phyloP scores from a whole-genome alignment of 805 yeast genomes.

The Ogataea wickerhamii region DNA sequence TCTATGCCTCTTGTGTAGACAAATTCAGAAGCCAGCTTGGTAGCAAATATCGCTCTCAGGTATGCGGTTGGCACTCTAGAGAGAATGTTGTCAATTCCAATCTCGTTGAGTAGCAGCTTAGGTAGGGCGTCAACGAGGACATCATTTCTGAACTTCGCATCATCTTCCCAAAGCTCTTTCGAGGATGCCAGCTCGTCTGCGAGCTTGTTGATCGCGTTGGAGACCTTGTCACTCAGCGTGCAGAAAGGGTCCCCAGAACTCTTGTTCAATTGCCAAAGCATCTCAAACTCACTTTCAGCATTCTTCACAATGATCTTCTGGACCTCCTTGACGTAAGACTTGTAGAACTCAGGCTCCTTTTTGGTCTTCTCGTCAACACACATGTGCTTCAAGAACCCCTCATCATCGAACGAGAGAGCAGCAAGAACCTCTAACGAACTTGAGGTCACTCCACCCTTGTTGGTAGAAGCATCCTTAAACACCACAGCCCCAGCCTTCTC shows the following conservation, averaged over 20 bases:
- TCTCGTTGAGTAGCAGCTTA: conserved; percentile 55
- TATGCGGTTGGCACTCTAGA: conserved; percentile 83
- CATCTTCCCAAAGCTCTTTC: conserved; percentile 81
- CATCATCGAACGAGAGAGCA: conserved; percentile 86
- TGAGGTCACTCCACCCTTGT: conserved; percentile 98
- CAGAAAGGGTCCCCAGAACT: conserved; percentile 60
- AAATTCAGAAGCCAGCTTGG: conserved; percentile 77
- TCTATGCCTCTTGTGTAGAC: conserved; percentile 79
- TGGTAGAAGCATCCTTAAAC: conserved; percentile 94
- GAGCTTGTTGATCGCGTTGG: conserved; percentile 77
- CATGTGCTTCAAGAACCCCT: conserved; percentile 75
- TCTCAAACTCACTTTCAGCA: conserved; percentile 81
- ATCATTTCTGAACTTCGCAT: conserved; percentile 68
- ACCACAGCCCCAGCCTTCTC: conserved; percentile 85
- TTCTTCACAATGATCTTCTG: conserved; percentile 72
- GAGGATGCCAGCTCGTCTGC: conserved; percentile 82
- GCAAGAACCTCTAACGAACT: conserved; percentile 94
- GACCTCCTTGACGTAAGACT: conserved; percentile 78
- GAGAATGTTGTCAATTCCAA: conserved; percentile 66
- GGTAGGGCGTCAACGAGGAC: conserved; percentile 80
- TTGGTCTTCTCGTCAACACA: conserved; percentile 57
- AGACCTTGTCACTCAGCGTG: conserved; percentile 76
- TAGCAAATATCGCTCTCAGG: conserved; percentile 83
- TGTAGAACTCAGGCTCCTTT: conserved; percentile 67
- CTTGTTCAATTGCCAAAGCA: conserved; percentile 75